phyloP scores from a whole-genome alignment of 768 basidiomycete genomes.

The Rhodotorula kratochvilovae region DNA sequence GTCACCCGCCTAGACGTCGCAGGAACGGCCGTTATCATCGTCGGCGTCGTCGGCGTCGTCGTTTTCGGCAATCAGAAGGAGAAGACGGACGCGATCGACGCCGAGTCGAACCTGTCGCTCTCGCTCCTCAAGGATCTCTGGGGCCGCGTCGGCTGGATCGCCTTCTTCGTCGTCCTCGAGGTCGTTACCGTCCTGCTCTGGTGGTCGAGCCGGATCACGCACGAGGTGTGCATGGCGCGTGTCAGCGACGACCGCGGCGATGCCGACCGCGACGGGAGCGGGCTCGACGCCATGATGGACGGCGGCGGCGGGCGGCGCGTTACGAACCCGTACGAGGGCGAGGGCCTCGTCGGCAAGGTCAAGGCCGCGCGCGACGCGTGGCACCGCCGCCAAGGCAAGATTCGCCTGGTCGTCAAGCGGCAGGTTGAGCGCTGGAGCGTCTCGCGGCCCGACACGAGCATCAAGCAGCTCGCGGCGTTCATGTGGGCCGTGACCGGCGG shows the following conservation, averaged over 20 bases:
- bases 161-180: conserved; percentile 77
- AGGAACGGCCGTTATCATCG: conserved; percentile 76
- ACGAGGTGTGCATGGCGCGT: conserved; percentile 51
- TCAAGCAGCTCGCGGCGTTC: conserved; percentile 87
- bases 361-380: conserved; percentile 10
- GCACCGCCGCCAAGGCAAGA: conserved; percentile 3
- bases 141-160: conserved; percentile 83
- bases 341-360: conserved; percentile 47
- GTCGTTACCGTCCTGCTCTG: conserved; percentile 56
- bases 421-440: conserved; percentile 24
- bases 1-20: conserved; percentile 79
- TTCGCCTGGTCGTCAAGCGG: conserved; percentile 10
- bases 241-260: conserved; percentile 43
- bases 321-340: conserved; percentile 52
- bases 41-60: conserved; percentile 70
- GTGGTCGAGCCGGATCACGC: conserved; percentile 15
- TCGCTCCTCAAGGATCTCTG: conserved; percentile 74
- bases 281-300: conserved; percentile 19
- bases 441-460: conserved; percentile 59
- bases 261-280: conserved; percentile 11
- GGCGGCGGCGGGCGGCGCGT: conserved; percentile 27
- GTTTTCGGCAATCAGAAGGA: conserved; percentile 26
- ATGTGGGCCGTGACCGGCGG: conserved; percentile 92
- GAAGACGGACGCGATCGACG: conserved; percentile 63
- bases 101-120: conserved; percentile 64